Evolutionary conservation across 176 grass and related monocot genomes (phyloP), one percentile per base, ranked within the genome.

Genomic region (Triticum urartu): DNA sequence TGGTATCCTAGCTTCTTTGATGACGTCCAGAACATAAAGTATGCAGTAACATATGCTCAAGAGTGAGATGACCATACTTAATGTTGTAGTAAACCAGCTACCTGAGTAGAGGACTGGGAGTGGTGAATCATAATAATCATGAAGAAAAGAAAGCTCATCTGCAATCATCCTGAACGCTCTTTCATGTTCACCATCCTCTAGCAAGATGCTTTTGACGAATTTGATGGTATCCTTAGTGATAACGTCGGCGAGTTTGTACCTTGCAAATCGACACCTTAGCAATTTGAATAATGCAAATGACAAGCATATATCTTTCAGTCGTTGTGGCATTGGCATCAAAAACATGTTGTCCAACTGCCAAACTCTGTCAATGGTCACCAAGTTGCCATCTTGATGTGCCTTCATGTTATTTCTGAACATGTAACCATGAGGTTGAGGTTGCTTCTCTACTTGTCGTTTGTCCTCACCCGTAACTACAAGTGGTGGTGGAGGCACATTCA

Each of bases 91-190:
- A 1, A 80, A 25, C 1, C 17, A 47, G 21, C 36, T 2, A 18
- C 4, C 59, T 3, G 65, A 32, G 60, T 71, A 80, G 18, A 7
- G 63, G 11, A 80, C 63, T 4, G 85, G 85, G 6, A 72, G 77
- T 8, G 85, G 33, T 11, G 77, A 80, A 24, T 72, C 33, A 0
- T 86, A 86, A 13, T 61, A 72, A 36, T 86, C 85, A 64, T 80
- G 35, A 18, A 64, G 1, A 33, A 86, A 86, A 48, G 38, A 86
- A 36, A 86, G 50, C 66, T 80, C 77, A 20, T 86, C 54, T 3
- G 20, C 50, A 33, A 80, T 20, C 35, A 86, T 21, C 67, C 11
- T 6, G n/a, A 86, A 63, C 1, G 42, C 20, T 8, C 66, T 80
- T 0, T 50, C 85, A 35, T 86, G 35, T 3, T 32, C 38, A 6